Evolutionary conservation across 2,329 filamentous ascomycete species (phyloP).

Genomic region (Madurella fahalii): DNA sequence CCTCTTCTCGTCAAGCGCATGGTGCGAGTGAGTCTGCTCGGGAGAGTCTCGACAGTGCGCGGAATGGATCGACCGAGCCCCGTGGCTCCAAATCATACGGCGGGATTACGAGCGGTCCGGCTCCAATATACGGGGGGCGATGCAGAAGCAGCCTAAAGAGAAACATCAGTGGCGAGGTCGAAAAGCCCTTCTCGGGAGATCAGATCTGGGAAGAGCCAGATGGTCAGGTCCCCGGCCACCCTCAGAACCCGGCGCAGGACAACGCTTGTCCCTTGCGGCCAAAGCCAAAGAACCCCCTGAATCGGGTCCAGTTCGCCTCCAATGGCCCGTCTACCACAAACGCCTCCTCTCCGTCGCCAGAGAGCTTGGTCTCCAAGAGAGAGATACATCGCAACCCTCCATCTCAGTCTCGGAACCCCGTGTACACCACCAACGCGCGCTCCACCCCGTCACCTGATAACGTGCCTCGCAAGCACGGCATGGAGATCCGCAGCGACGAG

Average conservation of each 20-base stretch:
- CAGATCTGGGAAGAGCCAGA: conserved; percentile 89
- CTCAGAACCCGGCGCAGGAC: conserved; percentile 23
- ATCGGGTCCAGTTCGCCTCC: conserved; percentile 53
- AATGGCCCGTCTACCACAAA: conserved; percentile 38
- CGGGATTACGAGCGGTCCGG: conserved; percentile 34
- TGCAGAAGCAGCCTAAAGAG: conserved; percentile 64
- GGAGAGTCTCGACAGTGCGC: conserved; percentile 33
- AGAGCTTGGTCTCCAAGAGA: conserved; percentile 41
- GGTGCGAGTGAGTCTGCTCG: conserved; percentile 26
- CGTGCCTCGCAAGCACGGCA: conserved; percentile 65
- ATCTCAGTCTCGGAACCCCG: conserved; percentile 74
- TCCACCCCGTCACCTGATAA: conserved; percentile 34
- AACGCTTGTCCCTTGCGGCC: conserved; percentile 47
- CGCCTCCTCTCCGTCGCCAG: conserved; percentile 35
- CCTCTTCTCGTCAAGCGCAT: conserved; percentile 20
- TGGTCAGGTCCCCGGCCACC: conserved; percentile 31
- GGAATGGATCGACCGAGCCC: conserved; percentile 13
- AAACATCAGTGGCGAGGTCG: conserved; percentile 65
- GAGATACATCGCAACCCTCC: conserved; percentile 82
- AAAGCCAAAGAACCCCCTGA: conserved; percentile 63
- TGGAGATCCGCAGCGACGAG: conserved; percentile 81
- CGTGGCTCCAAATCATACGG: conserved; percentile 38
- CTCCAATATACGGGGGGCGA: conserved; percentile 39
- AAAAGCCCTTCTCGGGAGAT: conserved; percentile 66
- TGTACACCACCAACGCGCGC: conserved; percentile 66